Base-by-base conservation (phyloP, 148 eudicot genomes). In the Camellia sinensis region DNA sequence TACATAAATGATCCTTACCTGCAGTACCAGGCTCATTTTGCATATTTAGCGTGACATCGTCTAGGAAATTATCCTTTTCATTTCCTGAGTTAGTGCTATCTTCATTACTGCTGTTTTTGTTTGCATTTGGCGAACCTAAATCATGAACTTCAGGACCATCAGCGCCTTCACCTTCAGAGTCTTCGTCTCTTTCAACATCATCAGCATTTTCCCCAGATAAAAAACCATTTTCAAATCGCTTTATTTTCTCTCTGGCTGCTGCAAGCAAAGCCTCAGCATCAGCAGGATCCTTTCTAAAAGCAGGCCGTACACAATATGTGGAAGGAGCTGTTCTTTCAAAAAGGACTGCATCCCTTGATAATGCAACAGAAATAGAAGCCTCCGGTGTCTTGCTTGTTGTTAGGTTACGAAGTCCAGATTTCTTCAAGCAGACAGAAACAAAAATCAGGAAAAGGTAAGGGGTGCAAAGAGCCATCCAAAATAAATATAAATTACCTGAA, bases 311-410 rank as follows among this genome's bases (percentile, higher is more conserved):
- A 61, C 86, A 77, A 66, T 89, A 89, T 0, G 92, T 89, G 12
- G 90, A 89, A 82, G 92, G 92, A 72, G 92, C 92, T 41, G 85
- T 84, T 84, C 92, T 87, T 82, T 89, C 92, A 74, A 89, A 89
- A 50, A 89, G 88, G 65, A 89, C 71, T n/a, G 86, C 83, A 82
- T 89, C 92, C 77, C 90, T 87, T 41, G 92, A 89, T 56, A 89
- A 85, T 41, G 92, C 92, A 89, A 89, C 92, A 76, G 92, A 89
- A 68, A 89, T 89, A 21, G 92, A 89, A 77, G 92, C 90, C 72
- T 89, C 92, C 2, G 92, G 92, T 50, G 92, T 89, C 85, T 87
- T 89, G 92, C 92, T 89, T 19, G 92, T 83, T 80, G 87, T 81
- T 29, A 89, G 82, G 76, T 89, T 90, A 37, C 92, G 92, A 29